A percentile compares a stretch with the other conserved stretches of the same genome.
These are phyloP conservation scores for Trametes elegans DNA, from an alignment of 768 basidiomycete genomes.

Conservation along the genomic window DNA sequence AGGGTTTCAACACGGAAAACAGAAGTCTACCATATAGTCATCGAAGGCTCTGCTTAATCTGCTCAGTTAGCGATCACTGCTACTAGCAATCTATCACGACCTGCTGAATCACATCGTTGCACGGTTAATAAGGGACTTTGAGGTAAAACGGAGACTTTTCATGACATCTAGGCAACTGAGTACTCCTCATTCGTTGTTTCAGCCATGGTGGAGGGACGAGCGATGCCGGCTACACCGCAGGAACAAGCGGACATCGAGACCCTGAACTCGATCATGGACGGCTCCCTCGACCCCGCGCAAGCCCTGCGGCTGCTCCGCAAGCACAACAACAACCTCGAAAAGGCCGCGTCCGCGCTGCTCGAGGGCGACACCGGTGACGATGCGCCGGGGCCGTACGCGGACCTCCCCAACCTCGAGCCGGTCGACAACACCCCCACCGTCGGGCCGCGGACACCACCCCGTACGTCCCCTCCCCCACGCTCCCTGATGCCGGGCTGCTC, in stretches of 20 bases:
- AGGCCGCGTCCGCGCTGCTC: constrained; percentile 33
- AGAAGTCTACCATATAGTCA: too few relatives aligned
- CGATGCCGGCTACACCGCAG: constrained; percentile 21
- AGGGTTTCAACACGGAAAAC: too few relatives aligned
- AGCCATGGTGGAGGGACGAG: constrained; percentile 2
- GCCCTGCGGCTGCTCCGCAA: constrained; percentile 58
- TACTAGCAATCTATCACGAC: too few relatives aligned
- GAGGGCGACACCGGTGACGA: constrained; percentile 29
- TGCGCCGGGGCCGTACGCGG: constrained; percentile 5
- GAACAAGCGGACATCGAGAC: constrained; percentile 32
- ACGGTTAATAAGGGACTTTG: too few relatives aligned
- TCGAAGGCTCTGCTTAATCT: too few relatives aligned
- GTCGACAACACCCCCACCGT: constrained; percentile 13
- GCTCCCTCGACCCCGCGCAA: constrained; percentile 41
- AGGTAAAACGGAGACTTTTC: too few relatives aligned
- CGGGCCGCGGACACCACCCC: constrained; percentile 28
- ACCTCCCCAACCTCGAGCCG: constrained; percentile 12
- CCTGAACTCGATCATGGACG: constrained; percentile 40
- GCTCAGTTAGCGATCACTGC: too few relatives aligned
- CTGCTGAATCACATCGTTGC: too few relatives aligned
- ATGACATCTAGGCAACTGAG: too few relatives aligned
- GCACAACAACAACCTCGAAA: constrained; percentile 51
- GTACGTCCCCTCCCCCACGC: constrained; percentile 15
- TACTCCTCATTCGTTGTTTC: background rate
- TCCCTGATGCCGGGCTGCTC: background rate